Conservation (phyloP, 2,329 filamentous ascomycete species). For the Colletotrichum sp. region DNA sequence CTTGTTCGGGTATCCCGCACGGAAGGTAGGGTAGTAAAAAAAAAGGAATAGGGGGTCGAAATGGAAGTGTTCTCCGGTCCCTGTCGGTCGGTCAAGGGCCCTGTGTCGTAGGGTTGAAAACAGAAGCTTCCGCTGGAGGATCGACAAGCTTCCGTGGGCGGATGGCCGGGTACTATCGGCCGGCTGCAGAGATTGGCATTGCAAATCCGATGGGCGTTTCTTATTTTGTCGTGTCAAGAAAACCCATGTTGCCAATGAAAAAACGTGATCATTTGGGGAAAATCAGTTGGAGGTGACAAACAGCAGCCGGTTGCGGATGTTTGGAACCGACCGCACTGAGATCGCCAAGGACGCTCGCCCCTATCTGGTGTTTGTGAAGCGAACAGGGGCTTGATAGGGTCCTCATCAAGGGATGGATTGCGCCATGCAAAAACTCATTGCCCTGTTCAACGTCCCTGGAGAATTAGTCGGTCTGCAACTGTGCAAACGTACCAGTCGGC, state of each 20-base stretch:
- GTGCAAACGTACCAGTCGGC: neutral
- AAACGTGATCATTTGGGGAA: neutral
- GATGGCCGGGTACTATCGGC: neutral
- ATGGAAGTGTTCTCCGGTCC: neutral
- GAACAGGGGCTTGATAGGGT: neutral
- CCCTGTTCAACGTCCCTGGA: neutral
- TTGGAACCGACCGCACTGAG: neutral
- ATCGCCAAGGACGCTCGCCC: neutral
- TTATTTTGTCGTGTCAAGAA: neutral
- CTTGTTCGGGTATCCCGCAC: neutral
- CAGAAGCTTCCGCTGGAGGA: neutral
- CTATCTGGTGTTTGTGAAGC: neutral
- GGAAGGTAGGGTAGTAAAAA: neutral
- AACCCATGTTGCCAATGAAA: neutral
- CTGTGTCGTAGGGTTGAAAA: neutral
- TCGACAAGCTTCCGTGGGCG: neutral
- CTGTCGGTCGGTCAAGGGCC: neutral
- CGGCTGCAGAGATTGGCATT: neutral
- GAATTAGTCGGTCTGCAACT: neutral
- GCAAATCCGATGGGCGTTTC: neutral
- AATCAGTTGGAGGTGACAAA: neutral
- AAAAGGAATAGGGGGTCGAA: neutral
- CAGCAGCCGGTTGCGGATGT: neutral
- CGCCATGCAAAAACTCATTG: neutral
- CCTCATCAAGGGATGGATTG: neutral